A percentile compares a stretch with the other conserved stretches of the same genome.
phyloP scores from a whole-genome alignment of 768 basidiomycete species.

The Lactarius sanguifluus region DNA sequence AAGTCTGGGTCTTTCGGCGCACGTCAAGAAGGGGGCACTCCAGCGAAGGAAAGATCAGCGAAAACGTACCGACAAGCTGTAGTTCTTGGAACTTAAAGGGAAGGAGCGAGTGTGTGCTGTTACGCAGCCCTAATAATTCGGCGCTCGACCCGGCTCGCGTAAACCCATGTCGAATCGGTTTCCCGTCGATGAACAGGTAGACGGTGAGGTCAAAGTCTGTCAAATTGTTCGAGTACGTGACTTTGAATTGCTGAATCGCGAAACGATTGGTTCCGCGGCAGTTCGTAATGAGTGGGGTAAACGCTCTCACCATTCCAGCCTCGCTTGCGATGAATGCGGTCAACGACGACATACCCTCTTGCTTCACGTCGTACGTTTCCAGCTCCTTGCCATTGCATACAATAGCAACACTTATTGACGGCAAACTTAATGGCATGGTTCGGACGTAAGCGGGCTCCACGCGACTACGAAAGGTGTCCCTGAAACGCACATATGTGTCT shows the following conservation, averaged over 20 bases:
- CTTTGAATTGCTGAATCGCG: conserved; percentile 9
- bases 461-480: too few relatives aligned
- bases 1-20: conserved; percentile 11
- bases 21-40: not conserved
- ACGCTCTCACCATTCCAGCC: conserved; percentile 16
- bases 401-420: not conserved
- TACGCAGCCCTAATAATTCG: conserved; percentile 2
- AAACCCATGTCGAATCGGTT: not conserved
- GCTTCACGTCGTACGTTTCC: conserved; percentile 1
- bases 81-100: conserved; percentile 23
- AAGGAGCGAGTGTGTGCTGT: not conserved
- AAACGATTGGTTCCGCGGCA: not conserved
- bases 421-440: conserved; percentile 17
- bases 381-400: conserved; percentile 13
- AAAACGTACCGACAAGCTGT: conserved; percentile 18
- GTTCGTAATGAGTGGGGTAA: not conserved
- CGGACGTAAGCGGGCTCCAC: not conserved
- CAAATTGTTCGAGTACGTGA: not conserved
- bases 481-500: too few relatives aligned
- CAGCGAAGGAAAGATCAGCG: not conserved
- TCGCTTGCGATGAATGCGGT: conserved; percentile 18
- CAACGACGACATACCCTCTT: not conserved
- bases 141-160: not conserved
- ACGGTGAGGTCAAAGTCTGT: not conserved
- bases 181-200: conserved; percentile 12